Evolutionary conservation across 148 eudicot species (phyloP).

Genomic region (Chenopodium formosanum): DNA sequence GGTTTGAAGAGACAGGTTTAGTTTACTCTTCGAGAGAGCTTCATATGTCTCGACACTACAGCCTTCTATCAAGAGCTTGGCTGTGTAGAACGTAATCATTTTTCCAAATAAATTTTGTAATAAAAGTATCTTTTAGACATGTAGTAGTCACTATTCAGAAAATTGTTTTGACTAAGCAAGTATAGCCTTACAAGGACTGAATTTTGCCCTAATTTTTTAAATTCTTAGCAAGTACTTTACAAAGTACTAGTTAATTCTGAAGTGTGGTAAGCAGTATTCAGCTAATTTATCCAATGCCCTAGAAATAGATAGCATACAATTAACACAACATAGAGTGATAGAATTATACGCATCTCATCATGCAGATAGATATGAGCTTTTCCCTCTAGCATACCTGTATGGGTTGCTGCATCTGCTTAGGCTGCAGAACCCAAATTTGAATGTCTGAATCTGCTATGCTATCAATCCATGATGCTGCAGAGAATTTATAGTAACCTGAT

Average conservation of each 20-base stretch:
- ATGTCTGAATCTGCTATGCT: not conserved
- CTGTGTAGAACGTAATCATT: not conserved
- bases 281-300: not conserved
- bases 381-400: not conserved
- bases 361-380: not conserved
- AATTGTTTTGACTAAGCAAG: not conserved
- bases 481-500: not conserved
- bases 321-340: not conserved
- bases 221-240: not conserved
- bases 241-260: not conserved
- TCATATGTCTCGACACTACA: not conserved
- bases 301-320: not conserved
- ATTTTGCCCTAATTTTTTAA: not conserved
- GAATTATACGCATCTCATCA: not conserved
- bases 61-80: not conserved
- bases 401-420: not conserved
- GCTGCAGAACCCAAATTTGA: not conserved
- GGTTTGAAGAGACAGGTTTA: not conserved
- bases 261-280: not conserved
- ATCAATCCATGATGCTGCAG: not conserved
- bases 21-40: not conserved
- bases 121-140: not conserved
- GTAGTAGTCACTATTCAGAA: not conserved
- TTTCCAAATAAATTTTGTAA: not conserved
- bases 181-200: too few relatives aligned